Conservation (phyloP, 2,329 filamentous ascomycete species). For the Cercospora berteroae region DNA sequence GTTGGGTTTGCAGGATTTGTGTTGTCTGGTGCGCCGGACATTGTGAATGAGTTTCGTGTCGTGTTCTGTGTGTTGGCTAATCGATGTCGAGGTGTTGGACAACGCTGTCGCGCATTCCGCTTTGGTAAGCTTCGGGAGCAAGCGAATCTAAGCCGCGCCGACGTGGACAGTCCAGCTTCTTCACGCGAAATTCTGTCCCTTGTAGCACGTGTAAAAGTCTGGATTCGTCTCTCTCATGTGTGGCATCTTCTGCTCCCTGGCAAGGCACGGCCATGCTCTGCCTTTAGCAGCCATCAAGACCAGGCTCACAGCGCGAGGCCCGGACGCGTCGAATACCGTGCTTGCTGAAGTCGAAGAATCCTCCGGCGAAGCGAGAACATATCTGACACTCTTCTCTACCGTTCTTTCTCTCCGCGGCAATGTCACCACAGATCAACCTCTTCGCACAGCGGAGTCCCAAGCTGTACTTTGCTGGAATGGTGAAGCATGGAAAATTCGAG, state of each 20-base stretch:
- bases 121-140: background rate
- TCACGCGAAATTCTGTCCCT: background rate
- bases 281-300: conserved; percentile 25
- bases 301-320: conserved; percentile 34
- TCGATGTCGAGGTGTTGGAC: background rate
- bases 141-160: background rate
- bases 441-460: conserved; percentile 55
- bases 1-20: conserved; percentile 27
- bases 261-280: conserved; percentile 24
- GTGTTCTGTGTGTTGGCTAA: background rate
- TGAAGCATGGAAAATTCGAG: conserved; percentile 79
- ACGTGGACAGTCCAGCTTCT: background rate
- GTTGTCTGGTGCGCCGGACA: conserved; percentile 8
- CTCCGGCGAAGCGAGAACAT: background rate
- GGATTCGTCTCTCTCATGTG: conserved; percentile 31
- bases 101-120: background rate
- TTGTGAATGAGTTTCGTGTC: background rate
- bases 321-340: conserved; percentile 29
- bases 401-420: conserved; percentile 87
- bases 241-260: conserved; percentile 38
- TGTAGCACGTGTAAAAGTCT: background rate
- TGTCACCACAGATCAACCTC: conserved; percentile 69
- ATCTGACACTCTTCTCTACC: conserved; percentile 70
- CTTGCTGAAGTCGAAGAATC: background rate
- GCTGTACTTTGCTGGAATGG: conserved; percentile 94